Percentiles rank a stretch among this genome's conserved stretches.
phyloP scores from a whole-genome alignment of 2,329 filamentous ascomycete genomes.

The Pseudopyrenochaeta lycopersici region DNA sequence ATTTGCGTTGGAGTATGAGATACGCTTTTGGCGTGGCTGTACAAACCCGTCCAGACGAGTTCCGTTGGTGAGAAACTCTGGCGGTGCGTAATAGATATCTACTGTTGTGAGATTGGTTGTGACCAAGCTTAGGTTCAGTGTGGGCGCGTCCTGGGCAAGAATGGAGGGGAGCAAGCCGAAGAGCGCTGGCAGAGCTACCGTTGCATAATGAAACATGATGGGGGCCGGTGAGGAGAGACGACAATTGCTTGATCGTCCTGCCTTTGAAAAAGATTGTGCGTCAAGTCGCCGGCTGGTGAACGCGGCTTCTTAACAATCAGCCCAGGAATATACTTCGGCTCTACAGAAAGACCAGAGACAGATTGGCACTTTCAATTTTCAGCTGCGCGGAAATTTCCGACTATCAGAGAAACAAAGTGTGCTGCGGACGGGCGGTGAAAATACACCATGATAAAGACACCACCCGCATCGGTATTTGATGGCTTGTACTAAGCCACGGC shows the following conservation, averaged over 20 bases:
- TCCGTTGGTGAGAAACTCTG: neutral
- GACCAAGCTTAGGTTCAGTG: neutral
- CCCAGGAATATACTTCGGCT: neutral
- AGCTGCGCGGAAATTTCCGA: no score
- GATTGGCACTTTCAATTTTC: no score
- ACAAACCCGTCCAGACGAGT: neutral
- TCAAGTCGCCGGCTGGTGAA: no score
- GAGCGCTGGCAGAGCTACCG: neutral
- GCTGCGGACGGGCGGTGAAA: neutral
- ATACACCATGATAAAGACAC: neutral
- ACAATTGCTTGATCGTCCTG: neutral
- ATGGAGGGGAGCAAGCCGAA: neutral
- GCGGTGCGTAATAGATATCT: constrained; percentile 1
- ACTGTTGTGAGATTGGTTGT: constrained; percentile 4
- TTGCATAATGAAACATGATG: neutral
- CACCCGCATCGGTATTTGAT: neutral
- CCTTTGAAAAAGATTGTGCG: neutral
- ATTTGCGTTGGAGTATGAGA: constrained; percentile 12
- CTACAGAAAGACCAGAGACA: neutral
- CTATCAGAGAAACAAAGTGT: neutral
- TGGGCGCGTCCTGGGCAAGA: neutral
- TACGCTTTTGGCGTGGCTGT: neutral
- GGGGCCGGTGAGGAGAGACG: neutral
- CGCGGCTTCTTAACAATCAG: no score
- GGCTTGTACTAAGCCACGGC: neutral